Percentiles rank a stretch among this genome's conserved stretches.
phyloP scores from a whole-genome alignment of 805 yeast species.

The Pichia sporocuriosa region DNA sequence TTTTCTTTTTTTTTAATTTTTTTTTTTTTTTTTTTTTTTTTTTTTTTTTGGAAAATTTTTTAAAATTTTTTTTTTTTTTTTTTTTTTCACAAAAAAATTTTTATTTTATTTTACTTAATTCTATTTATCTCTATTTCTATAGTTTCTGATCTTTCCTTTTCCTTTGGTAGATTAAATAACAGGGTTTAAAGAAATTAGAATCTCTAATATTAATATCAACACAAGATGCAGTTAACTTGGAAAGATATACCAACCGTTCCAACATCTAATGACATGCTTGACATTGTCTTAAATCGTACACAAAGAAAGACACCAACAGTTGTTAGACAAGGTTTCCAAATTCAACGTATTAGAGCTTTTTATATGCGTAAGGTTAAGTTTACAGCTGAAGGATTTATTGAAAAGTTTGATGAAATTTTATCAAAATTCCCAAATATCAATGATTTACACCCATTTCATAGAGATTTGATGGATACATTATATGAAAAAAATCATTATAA shows the following conservation, averaged over 20 bases:
- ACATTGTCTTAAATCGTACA: conserved; percentile 92
- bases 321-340: conserved; percentile 91
- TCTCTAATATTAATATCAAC: neutral
- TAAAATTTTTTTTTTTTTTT: no score
- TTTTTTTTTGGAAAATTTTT: no score
- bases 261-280: conserved; percentile 85
- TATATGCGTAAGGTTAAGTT: conserved; percentile 97
- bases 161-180: no score
- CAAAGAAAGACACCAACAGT: conserved; percentile 99
- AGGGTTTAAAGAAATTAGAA: no score
- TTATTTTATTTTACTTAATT: no score
- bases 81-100: no score
- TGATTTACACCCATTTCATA: conserved; percentile 97
- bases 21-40: no score
- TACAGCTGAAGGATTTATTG: conserved; percentile 93
- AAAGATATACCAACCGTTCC: conserved; percentile 97
- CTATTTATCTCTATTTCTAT: no score
- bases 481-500: conserved; percentile 98
- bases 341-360: conserved; percentile 92
- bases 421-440: conserved; percentile 92
- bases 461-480: conserved; percentile 95
- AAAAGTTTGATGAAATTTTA: conserved; percentile 80
- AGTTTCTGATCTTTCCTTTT: no score
- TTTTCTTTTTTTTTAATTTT: no score
- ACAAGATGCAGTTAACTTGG: conserved; percentile 91